Conservation (phyloP, 202 grass and related monocot species). For the Panicum virgatum region DNA sequence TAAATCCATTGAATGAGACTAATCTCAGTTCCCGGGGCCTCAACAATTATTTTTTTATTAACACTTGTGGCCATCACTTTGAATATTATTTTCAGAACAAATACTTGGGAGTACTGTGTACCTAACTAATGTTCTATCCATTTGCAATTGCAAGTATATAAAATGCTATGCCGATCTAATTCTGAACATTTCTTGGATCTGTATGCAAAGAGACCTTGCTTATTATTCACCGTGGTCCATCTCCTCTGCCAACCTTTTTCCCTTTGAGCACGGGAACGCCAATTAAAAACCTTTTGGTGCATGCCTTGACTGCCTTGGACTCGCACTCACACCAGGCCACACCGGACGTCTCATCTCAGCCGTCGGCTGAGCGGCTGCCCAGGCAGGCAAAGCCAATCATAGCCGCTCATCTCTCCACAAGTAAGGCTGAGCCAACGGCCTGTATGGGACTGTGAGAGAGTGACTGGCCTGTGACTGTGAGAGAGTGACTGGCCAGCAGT, state of each 20-base stretch:
- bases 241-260: neutral
- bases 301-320: slow-evolving; percentile 26
- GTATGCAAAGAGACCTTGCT: slow-evolving; percentile 13
- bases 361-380: neutral
- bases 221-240: slow-evolving; percentile 37
- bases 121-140: too few species aligned
- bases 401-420: neutral
- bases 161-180: neutral
- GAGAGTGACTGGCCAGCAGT: neutral
- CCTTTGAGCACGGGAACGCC: slow-evolving; percentile 21
- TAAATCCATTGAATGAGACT: neutral
- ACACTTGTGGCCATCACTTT: too few species aligned
- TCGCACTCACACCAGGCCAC: neutral
- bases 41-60: neutral
- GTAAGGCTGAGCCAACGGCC: too few species aligned
- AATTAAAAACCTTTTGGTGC: slow-evolving; percentile 29
- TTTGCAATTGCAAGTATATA: neutral
- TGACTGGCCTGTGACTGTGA: too few species aligned
- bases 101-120: neutral
- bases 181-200: neutral
- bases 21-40: neutral
- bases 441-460: neutral
- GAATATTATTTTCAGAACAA: neutral
- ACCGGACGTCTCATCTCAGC: neutral
- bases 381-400: neutral